Conservation (phyloP, 2,329 filamentous ascomycete genomes). For the Paecilomyces formosus region DNA sequence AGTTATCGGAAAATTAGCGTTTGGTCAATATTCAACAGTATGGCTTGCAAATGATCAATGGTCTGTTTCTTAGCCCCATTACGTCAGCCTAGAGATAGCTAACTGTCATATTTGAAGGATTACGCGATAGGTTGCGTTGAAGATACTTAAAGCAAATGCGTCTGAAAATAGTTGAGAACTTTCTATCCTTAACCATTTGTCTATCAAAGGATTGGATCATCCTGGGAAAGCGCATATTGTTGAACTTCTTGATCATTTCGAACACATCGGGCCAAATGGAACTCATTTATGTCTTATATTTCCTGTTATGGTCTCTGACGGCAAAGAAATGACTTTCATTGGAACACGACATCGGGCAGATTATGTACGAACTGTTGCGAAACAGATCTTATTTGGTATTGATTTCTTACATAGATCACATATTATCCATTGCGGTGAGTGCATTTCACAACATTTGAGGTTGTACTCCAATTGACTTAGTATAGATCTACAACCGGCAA, state of each 20-base stretch:
- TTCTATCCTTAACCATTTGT: conserved; percentile 10
- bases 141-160: conserved; percentile 15
- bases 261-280: conserved; percentile 16
- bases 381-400: conserved; percentile 12
- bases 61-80: not conserved
- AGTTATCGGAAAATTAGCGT: conserved; percentile 12
- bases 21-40: conserved; percentile 16
- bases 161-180: conserved; percentile 14
- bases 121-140: conserved; percentile 9
- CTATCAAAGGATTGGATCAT: conserved; percentile 6
- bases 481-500: conserved; percentile 16
- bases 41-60: conserved; percentile 14
- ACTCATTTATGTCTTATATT: conserved; percentile 17
- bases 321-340: conserved; percentile 10
- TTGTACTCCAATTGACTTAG: not conserved
- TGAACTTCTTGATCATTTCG: conserved; percentile 15
- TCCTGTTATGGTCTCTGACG: conserved; percentile 13
- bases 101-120: conserved; percentile 7
- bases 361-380: conserved; percentile 8
- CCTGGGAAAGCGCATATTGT: conserved; percentile 13
- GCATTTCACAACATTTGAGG: not conserved
- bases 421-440: conserved; percentile 13
- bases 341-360: conserved; percentile 6
- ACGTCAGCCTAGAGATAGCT: not conserved
- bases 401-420: conserved; percentile 10